Evolutionary conservation across 169 alveolate species (phyloP).

Genomic region (Cryptosporidium tyzzeri): DNA sequence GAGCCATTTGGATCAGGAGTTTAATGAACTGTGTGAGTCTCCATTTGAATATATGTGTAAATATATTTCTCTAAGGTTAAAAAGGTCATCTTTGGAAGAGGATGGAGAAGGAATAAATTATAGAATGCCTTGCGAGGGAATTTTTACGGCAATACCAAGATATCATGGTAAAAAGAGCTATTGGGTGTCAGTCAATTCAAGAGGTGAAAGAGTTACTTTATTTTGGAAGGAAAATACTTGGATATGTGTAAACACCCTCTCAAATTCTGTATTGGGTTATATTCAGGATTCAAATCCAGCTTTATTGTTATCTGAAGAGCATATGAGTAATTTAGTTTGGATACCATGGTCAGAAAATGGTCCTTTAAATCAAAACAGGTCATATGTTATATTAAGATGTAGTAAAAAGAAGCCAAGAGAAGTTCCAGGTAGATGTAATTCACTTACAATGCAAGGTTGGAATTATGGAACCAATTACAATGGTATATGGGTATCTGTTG

Average conservation of each 20-base stretch:
- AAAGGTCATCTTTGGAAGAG: constrained; percentile 1
- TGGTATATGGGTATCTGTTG: constrained; percentile 65
- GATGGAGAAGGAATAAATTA: background rate
- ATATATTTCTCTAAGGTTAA: constrained; percentile 19
- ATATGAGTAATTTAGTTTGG: constrained; percentile 36
- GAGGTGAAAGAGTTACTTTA: constrained; percentile 44
- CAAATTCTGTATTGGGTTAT: constrained; percentile 56
- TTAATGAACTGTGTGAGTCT: constrained; percentile 28
- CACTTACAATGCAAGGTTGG: constrained; percentile 69
- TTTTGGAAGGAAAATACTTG: constrained; percentile 68
- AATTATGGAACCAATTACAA: constrained; percentile 49
- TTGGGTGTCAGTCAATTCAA: constrained; percentile 50
- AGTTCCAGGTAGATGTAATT: constrained; percentile 28
- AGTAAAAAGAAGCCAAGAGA: background rate
- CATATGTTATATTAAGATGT: constrained; percentile 14
- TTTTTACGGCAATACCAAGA: constrained; percentile 58
- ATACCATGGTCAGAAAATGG: constrained; percentile 52
- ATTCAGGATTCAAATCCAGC: constrained; percentile 65
- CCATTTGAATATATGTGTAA: constrained; percentile 48
- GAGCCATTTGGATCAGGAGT: constrained; percentile 1
- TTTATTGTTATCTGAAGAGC: background rate
- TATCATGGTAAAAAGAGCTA: constrained; percentile 37
- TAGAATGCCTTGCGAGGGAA: constrained; percentile 65
- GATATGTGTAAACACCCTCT: constrained; percentile 43
- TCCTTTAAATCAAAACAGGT: constrained; percentile 4